Percentiles rank a stretch among this genome's conserved stretches.
These are phyloP conservation scores for Pseudopyricularia cyperi DNA, from an alignment of 2,329 filamentous ascomycete species.

Conservation along the genomic window DNA sequence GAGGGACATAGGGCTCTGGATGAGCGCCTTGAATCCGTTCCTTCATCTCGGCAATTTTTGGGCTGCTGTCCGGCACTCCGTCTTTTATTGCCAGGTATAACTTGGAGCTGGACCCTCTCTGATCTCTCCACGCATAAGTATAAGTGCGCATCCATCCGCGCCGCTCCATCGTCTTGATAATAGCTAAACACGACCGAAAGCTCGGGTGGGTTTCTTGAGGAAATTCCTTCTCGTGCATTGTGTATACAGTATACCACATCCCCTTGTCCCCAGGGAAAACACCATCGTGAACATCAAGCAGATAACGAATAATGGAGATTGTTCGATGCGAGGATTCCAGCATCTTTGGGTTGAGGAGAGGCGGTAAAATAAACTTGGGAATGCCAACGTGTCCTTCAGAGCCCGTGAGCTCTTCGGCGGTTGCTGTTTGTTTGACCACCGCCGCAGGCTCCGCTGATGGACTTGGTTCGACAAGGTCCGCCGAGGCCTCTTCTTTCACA, in stretches of 20 bases:
- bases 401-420: neutral
- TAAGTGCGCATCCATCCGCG: conserved; percentile 23
- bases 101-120: conserved; percentile 27
- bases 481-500: neutral
- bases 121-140: conserved; percentile 28
- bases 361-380: neutral
- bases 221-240: conserved; percentile 29
- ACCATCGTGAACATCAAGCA: conserved; percentile 27
- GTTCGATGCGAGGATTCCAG: conserved; percentile 14
- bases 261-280: conserved; percentile 37
- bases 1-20: conserved; percentile 28
- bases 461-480: neutral
- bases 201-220: conserved; percentile 24
- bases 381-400: neutral
- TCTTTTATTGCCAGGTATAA: conserved; percentile 30
- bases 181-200: conserved; percentile 23
- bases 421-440: neutral
- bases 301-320: conserved; percentile 25
- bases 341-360: neutral
- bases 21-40: conserved; percentile 32
- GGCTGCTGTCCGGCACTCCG: conserved; percentile 26
- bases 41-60: conserved; percentile 27
- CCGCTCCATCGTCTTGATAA: conserved; percentile 24
- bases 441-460: neutral
- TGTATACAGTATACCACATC: conserved; percentile 32